Evolutionary conservation across 768 basidiomycete genomes (phyloP), one percentile per base, ranked within the genome.

Genomic region (Xerocomellus chrysenteron): DNA sequence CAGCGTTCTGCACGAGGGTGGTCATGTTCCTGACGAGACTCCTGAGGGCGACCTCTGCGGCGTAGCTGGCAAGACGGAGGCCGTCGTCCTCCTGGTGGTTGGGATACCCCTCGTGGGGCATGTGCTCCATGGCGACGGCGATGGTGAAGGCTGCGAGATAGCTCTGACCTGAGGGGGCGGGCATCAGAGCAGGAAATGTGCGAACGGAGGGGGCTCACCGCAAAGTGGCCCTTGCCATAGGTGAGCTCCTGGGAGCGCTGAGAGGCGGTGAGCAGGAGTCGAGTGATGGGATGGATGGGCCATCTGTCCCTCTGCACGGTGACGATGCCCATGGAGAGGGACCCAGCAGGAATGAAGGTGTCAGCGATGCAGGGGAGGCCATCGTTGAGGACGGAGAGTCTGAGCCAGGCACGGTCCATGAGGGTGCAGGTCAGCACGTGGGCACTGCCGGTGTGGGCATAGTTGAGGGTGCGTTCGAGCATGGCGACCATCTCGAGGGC

Each of bases 401-500:
- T 2, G 2, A 60, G 10, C 55, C 50, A 60, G 0, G 55, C 21
- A 0, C 43, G 5, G 16, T 60, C 51, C 58, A 59, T 59, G 12
- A 60, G 36, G 0, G 37, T 3, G 3, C 33, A 19, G 2, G 43
- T 57, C 10, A 57, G 41, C 7, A 60, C 58, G 0, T 5, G 14
- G 0, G 30, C 47, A 2, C 42, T 57, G 1, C 55, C 47, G 0
- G 51, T 60, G 47, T 60, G 55, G 2, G 21, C 56, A 13, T 47
- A 57, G 46, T 53, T 57, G 11, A 57, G 51, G 1, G 46, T n/a
- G 0, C 33, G 26, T 21, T 56, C 55, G 0, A 56, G 44, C 49
- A 56, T 56, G 0, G 44, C 17, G 1, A 47, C 12, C 3, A 1
- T 51, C 33, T 59, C 58, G 0, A 59, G 48, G 9, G 47, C 39